phyloP scores from a whole-genome alignment of 805 yeast species.

The Ogataea methanolica region DNA sequence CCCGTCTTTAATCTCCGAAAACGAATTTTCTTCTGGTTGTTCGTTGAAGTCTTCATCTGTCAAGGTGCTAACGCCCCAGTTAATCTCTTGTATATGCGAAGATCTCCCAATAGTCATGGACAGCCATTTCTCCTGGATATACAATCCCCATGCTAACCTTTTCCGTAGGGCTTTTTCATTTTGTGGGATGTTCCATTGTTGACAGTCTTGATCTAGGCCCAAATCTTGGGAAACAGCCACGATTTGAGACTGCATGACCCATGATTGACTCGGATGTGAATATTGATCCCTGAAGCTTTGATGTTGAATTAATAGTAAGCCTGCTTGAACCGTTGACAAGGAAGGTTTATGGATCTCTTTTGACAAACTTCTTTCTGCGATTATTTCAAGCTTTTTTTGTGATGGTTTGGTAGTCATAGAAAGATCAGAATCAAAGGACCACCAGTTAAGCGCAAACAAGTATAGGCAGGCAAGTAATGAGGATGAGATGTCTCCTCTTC shows the following conservation, averaged over 20 bases:
- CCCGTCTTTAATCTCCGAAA: constrained; percentile 18
- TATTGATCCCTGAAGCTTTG: constrained; percentile 28
- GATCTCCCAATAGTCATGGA: constrained; percentile 39
- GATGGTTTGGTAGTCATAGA: constrained; percentile 9
- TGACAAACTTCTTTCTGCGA: constrained; percentile 15
- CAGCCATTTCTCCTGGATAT: constrained; percentile 45
- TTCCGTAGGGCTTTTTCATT: constrained; percentile 44
- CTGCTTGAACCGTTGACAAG: constrained; percentile 27
- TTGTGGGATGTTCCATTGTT: constrained; percentile 41
- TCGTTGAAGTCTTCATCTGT: constrained; percentile 43
- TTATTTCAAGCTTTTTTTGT: constrained; percentile 19
- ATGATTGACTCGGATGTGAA: constrained; percentile 33
- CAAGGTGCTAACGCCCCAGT: constrained; percentile 38
- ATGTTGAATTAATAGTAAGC: constrained; percentile 28
- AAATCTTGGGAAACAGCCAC: constrained; percentile 40
- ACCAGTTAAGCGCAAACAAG: constrained; percentile 76
- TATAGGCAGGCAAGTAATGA: constrained; percentile 81
- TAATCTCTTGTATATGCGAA: constrained; percentile 37
- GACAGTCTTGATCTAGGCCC: constrained; percentile 43
- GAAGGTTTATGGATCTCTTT: constrained; percentile 10
- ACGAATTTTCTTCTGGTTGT: constrained; percentile 36
- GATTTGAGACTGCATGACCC: constrained; percentile 20
- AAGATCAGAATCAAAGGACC: constrained; percentile 35
- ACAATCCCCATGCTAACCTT: constrained; percentile 46
- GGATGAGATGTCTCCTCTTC: constrained; percentile 75